Evolutionary conservation across 345 rosid genomes (phyloP).

Genomic region (Rubroshorea leprosula): DNA sequence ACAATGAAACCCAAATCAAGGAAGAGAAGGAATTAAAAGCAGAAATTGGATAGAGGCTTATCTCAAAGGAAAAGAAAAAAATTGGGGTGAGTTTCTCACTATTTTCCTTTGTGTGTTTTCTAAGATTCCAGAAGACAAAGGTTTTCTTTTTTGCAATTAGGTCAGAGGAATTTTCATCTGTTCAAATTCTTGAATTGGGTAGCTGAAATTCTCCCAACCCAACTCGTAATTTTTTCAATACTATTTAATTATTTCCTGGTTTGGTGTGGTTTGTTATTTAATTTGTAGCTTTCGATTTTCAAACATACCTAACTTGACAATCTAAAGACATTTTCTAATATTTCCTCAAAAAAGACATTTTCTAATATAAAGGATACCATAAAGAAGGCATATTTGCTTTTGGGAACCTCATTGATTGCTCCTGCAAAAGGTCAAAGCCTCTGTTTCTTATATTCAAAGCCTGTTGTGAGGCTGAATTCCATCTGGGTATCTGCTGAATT

Average conservation of each 20-base stretch:
- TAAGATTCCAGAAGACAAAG: conserved; percentile 19
- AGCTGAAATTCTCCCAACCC: conserved; percentile 9
- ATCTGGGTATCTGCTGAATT: conserved; percentile 20
- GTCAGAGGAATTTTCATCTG: conserved; percentile 12
- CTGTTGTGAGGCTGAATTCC: conserved; percentile 16
- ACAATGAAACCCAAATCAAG: neutral
- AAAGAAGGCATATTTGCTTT: conserved; percentile 12
- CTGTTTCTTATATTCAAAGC: conserved; percentile 11
- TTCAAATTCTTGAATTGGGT: conserved; percentile 22
- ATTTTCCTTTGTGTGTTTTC: neutral
- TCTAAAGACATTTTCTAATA: neutral
- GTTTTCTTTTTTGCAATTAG: conserved; percentile 10
- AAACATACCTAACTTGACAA: conserved; percentile 29
- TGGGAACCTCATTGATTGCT: conserved; percentile 3
- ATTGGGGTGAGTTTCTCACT: conserved; percentile 23
- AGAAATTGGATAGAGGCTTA: conserved; percentile 11
- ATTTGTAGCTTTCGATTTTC: conserved; percentile 16
- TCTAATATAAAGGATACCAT: conserved; percentile 1
- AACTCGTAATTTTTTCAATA: neutral
- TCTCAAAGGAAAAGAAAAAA: neutral
- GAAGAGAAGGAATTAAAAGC: neutral
- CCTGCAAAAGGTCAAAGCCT: conserved; percentile 23
- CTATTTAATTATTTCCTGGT: conserved; percentile 10
- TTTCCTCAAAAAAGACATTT: neutral
- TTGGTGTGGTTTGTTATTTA: conserved; percentile 17